phyloP scores from a whole-genome alignment of 768 basidiomycete species.

The Suillus subaureus region DNA sequence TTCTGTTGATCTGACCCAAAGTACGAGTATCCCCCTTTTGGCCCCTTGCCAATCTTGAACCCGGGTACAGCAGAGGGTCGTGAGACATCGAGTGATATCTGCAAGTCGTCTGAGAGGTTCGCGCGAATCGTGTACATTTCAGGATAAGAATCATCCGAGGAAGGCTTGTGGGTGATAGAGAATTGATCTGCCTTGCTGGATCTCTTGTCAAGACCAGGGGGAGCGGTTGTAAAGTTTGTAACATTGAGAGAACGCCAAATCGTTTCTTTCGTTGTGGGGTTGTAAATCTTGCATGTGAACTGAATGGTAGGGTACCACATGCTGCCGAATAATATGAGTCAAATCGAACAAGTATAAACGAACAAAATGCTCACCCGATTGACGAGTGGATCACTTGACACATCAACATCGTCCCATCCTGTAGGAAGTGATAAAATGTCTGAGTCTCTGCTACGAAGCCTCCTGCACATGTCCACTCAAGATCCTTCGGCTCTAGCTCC shows the following conservation, averaged over 20 bases:
- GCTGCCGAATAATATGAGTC: constrained; percentile 42
- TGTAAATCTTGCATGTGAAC: constrained; percentile 86
- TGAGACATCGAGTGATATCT: constrained; percentile 73
- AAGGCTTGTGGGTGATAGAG: constrained; percentile 65
- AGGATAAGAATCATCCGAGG: constrained; percentile 57
- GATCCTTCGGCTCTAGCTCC: constrained; percentile 73
- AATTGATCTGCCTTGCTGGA: constrained; percentile 87
- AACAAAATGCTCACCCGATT: constrained; percentile 67
- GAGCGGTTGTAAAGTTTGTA: constrained; percentile 73
- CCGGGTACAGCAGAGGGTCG: constrained; percentile 76
- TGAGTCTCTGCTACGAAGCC: constrained; percentile 95
- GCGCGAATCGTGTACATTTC: constrained; percentile 82
- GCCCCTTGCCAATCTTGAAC: constrained; percentile 89
- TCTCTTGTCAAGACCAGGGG: constrained; percentile 80
- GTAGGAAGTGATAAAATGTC: constrained; percentile 77
- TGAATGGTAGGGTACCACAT: constrained; percentile 95
- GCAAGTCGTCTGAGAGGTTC: constrained; percentile 77
- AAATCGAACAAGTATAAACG: constrained; percentile 9
- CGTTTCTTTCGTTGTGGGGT: constrained; percentile 72
- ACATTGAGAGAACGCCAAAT: constrained; percentile 90
- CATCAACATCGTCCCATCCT: constrained; percentile 79
- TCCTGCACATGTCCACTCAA: constrained; percentile 78
- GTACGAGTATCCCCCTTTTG: constrained; percentile 87
- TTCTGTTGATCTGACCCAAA: constrained; percentile 71
- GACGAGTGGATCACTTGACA: constrained; percentile 88